Percentiles rank a stretch among this genome's conserved stretches.
Evolutionary conservation across 257 asterid species (phyloP).

Genomic region (Gynochthodes officinalis): DNA sequence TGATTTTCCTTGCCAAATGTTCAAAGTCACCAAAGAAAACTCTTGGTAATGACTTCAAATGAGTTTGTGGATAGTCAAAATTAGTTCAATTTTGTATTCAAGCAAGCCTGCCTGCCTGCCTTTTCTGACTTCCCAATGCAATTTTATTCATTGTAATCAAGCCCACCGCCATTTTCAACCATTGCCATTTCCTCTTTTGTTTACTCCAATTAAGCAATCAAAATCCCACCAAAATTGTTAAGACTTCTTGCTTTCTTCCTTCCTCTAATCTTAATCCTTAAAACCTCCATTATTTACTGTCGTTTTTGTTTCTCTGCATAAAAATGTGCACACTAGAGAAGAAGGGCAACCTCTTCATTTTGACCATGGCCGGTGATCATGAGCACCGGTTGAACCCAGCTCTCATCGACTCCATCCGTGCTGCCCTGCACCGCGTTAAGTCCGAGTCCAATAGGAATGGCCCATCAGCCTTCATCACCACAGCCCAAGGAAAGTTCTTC

Average conservation of each 20-base stretch:
- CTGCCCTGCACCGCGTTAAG: conserved; percentile 34
- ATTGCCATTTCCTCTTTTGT: background rate
- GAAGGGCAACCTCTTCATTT: conserved; percentile 49
- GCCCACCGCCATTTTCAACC: too few relatives aligned
- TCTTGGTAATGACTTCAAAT: too few relatives aligned
- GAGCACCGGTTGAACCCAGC: conserved; percentile 69
- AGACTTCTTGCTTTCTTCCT: background rate
- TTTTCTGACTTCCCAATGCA: too few relatives aligned
- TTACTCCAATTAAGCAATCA: background rate
- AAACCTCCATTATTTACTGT: background rate
- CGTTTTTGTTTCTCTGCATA: too few relatives aligned
- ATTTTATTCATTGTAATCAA: too few relatives aligned
- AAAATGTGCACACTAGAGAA: conserved; percentile 47
- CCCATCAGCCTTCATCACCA: conserved; percentile 64
- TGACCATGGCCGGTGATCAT: conserved; percentile 50
- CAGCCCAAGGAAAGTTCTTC: conserved; percentile 71
- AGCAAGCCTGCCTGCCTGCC: too few relatives aligned
- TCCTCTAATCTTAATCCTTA: too few relatives aligned
- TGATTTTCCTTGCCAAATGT: too few relatives aligned
- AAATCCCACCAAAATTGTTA: too few relatives aligned
- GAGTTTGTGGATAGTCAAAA: too few relatives aligned
- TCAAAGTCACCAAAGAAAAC: too few relatives aligned
- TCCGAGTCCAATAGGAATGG: conserved; percentile 30
- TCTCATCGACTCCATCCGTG: conserved; percentile 48
- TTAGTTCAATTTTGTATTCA: too few relatives aligned